Conservation (phyloP, 768 basidiomycete species). For the Tylopilus subfusipes region DNA sequence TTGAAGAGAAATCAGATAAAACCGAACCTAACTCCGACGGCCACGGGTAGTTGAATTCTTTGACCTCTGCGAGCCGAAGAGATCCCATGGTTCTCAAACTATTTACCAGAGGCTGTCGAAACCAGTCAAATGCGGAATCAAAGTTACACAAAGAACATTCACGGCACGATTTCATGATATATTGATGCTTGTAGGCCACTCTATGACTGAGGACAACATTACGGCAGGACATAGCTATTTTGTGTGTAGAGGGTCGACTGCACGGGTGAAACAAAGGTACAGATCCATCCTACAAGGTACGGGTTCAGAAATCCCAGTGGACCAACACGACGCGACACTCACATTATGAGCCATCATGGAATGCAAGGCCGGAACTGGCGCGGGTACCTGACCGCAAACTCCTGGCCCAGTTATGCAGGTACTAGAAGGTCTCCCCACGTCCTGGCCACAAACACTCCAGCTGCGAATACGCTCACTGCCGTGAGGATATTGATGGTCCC, state of each 20-base stretch:
- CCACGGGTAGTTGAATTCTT: not conserved
- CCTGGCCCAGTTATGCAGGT: constrained; percentile 41
- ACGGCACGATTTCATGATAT: constrained; percentile 10
- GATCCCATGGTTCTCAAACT: constrained; percentile 3
- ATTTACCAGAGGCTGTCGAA: constrained; percentile 13
- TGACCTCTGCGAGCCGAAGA: not conserved
- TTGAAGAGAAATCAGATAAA: not conserved
- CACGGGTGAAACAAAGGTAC: constrained; percentile 1
- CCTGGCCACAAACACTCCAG: constrained; percentile 66
- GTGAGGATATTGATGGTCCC: constrained; percentile 73
- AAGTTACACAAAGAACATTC: constrained; percentile 11
- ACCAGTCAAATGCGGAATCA: constrained; percentile 5
- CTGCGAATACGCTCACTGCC: constrained; percentile 63
- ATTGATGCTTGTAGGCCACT: constrained; percentile 16
- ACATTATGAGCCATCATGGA: constrained; percentile 3
- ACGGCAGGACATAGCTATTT: constrained; percentile 20
- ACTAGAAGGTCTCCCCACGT: constrained; percentile 79
- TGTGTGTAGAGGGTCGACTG: constrained; percentile 9
- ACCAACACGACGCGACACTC: not conserved
- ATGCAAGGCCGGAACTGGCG: not conserved
- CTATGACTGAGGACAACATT: constrained; percentile 18
- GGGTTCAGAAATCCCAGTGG: not conserved
- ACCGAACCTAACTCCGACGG: not conserved
- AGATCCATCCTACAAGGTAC: constrained; percentile 1
- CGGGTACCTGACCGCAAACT: not conserved